These are phyloP conservation scores for Podospora conica DNA, from an alignment of 495 filamentous ascomycete species.

Conservation along the genomic window DNA sequence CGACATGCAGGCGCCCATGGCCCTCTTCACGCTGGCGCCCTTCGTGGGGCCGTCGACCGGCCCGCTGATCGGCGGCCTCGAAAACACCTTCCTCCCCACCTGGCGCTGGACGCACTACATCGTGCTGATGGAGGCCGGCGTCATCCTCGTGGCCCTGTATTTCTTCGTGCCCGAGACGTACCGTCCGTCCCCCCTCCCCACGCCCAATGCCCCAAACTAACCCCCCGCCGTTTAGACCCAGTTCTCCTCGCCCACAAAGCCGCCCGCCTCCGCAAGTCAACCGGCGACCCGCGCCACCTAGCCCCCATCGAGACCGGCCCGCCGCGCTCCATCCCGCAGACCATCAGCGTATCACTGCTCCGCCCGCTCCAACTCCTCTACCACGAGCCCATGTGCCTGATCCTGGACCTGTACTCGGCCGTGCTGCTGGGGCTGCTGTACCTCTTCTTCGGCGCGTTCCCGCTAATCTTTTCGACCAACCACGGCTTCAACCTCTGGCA, in stretches of 20 bases:
- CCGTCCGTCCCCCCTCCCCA: slow-evolving; percentile 37
- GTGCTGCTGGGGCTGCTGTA: slow-evolving; percentile 85
- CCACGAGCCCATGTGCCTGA: slow-evolving; percentile 80
- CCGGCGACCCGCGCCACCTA: slow-evolving; percentile 66
- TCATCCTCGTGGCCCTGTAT: slow-evolving; percentile 55
- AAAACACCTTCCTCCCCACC: slow-evolving; percentile 60
- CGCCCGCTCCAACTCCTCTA: slow-evolving; percentile 78
- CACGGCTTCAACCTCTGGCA: slow-evolving; percentile 80
- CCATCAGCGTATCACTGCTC: slow-evolving; percentile 63
- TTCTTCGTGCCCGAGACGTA: slow-evolving; percentile 89
- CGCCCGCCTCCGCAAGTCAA: slow-evolving; percentile 60
- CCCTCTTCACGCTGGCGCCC: slow-evolving; percentile 68
- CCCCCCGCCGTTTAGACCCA: slow-evolving; percentile 30
- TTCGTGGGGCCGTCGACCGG: slow-evolving; percentile 64
- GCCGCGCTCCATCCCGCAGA: slow-evolving; percentile 61
- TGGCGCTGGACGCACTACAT: slow-evolving; percentile 93
- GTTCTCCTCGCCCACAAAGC: slow-evolving; percentile 75
- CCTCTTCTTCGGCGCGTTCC: slow-evolving; percentile 92
- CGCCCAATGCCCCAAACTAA: background rate
- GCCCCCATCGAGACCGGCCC: slow-evolving; percentile 73
- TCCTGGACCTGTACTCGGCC: slow-evolving; percentile 79
- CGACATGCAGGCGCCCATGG: slow-evolving; percentile 58
- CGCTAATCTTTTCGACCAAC: slow-evolving; percentile 69
- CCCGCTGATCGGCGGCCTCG: slow-evolving; percentile 52
- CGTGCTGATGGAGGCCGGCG: slow-evolving; percentile 72